phyloP scores from a whole-genome alignment of 2,329 filamentous ascomycete genomes.

The Colletotrichum nymphaeae region DNA sequence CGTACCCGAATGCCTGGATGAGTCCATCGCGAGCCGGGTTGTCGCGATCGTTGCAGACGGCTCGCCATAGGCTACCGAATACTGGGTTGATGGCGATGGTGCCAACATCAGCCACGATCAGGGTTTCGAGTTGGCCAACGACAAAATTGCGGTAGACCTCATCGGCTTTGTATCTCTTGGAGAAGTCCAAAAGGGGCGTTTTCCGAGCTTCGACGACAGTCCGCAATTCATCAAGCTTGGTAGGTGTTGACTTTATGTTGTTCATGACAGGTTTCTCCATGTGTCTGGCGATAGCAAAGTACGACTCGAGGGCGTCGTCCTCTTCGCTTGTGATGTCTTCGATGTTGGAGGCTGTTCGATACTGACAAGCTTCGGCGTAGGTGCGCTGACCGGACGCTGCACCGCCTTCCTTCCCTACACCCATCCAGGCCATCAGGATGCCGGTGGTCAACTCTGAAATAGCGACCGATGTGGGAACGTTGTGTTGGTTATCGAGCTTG shows the following conservation, averaged over 20 bases:
- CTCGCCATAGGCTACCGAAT: slow-evolving; percentile 61
- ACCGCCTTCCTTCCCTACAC: slow-evolving; percentile 43
- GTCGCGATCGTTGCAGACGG: slow-evolving; percentile 58
- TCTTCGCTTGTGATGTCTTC: slow-evolving; percentile 3
- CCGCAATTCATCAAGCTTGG: slow-evolving; percentile 40
- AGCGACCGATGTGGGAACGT: slow-evolving; percentile 18
- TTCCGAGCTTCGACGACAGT: slow-evolving; percentile 39
- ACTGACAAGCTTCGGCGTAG: slow-evolving; percentile 4
- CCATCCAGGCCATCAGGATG: slow-evolving; percentile 58
- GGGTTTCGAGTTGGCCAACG: slow-evolving; percentile 50
- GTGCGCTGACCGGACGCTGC: slow-evolving; percentile 2
- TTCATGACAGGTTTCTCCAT: not conserved
- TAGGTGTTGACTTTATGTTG: slow-evolving; percentile 34
- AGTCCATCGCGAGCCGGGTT: slow-evolving; percentile 54
- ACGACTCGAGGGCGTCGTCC: not conserved
- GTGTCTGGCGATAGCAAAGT: not conserved
- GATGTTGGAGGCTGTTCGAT: not conserved
- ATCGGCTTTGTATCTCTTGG: slow-evolving; percentile 53
- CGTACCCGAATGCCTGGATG: slow-evolving; percentile 52
- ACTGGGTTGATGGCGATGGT: slow-evolving; percentile 61
- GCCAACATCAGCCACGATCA: slow-evolving; percentile 56
- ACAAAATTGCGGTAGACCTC: slow-evolving; percentile 51
- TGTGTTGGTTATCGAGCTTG: slow-evolving; percentile 39
- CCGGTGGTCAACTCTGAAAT: slow-evolving; percentile 56
- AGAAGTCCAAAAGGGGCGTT: slow-evolving; percentile 47